A percentile compares a stretch with the other conserved stretches of the same genome.
phyloP scores from a whole-genome alignment of 1,139 yeast genomes.

The Debaryomyces nepalensis region DNA sequence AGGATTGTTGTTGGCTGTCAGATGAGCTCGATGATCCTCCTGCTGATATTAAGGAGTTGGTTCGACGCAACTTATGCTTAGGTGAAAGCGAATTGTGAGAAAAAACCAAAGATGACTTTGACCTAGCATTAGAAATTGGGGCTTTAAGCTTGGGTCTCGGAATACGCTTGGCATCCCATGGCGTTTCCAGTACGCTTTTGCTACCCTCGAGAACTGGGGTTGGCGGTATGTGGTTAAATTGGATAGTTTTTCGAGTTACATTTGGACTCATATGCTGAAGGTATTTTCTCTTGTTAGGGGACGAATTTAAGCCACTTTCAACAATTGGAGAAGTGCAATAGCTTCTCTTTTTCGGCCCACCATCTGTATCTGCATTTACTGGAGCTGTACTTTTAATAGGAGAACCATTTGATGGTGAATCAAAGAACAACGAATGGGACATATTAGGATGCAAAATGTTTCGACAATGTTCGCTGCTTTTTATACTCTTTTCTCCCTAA shows the following conservation, averaged over 20 bases:
- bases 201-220: slow-evolving; percentile 4
- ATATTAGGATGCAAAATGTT: slow-evolving; percentile 7
- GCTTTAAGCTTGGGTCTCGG: slow-evolving; percentile 23
- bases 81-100: slow-evolving; percentile 23
- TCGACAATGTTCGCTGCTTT: background rate
- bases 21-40: slow-evolving; percentile 29
- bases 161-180: slow-evolving; percentile 3
- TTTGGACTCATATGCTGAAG: slow-evolving; percentile 50
- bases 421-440: slow-evolving; percentile 16
- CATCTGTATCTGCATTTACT: slow-evolving; percentile 8
- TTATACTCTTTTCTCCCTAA: background rate
- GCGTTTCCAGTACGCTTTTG: slow-evolving; percentile 9
- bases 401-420: slow-evolving; percentile 14
- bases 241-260: slow-evolving; percentile 37
- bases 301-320: slow-evolving; percentile 15
- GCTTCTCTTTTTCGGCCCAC: slow-evolving; percentile 13
- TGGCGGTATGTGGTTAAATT: slow-evolving; percentile 23
- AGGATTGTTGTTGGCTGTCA: slow-evolving; percentile 28
- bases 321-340: slow-evolving; percentile 11
- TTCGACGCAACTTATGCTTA: slow-evolving; percentile 35
- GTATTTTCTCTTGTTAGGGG: slow-evolving; percentile 39
- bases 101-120: slow-evolving; percentile 26
- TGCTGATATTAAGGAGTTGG: slow-evolving; percentile 38
- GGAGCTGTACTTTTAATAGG: slow-evolving; percentile 10
- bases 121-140: slow-evolving; percentile 27